Base-by-base conservation (phyloP, 176 grass and related monocot species). In the Raddia guianensis region DNA sequence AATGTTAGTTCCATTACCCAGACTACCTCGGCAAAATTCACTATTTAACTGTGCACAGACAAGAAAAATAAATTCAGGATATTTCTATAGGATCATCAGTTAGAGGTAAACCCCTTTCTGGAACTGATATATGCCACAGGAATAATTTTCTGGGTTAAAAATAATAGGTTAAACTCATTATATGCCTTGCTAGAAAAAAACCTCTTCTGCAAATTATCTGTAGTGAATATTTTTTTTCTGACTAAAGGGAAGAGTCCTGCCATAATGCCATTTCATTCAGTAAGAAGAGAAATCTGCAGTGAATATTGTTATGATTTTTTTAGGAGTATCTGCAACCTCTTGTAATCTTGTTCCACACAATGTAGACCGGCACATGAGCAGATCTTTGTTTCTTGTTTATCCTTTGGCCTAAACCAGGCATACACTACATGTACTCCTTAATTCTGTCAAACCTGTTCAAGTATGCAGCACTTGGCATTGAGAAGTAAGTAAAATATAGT, bases 401-500 rank as follows among this genome's bases (percentile, higher is more conserved):
- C 55, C 56, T 12, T 56, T 15, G 11, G 15, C 12, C 34, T 12
- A 56, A 33, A 56, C 34, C 56, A 43, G 35, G 9, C 72, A 74
- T 42, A 34, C 72, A 73, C 37, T 57, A 51, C 53, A 19, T 74
- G 72, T 18, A 35, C 45, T 86, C 85, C 84, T 81, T 87, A 70
- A 77, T 79, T 79, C 18, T 12, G 34, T 60, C 55, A 59, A 92
- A 97, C 91, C 85, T 97, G 70, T 97, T 97, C 84, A 94, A 97
- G 85, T 94, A 97, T 92, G 85, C 94, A 57, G 83, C 87, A 56
- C 50, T 97, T 3, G 79, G 86, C 63, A 43, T 92, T 63, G 89
- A 94, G 21, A 97, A 88, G 91, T 97, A 88, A 92, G 94, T 87
- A 82, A 72, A 27, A 73, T n/a, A 10, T 49, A 53, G 11, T 3